Conservation (phyloP, 345 rosid genomes). For the Sisymbrium irio region DNA sequence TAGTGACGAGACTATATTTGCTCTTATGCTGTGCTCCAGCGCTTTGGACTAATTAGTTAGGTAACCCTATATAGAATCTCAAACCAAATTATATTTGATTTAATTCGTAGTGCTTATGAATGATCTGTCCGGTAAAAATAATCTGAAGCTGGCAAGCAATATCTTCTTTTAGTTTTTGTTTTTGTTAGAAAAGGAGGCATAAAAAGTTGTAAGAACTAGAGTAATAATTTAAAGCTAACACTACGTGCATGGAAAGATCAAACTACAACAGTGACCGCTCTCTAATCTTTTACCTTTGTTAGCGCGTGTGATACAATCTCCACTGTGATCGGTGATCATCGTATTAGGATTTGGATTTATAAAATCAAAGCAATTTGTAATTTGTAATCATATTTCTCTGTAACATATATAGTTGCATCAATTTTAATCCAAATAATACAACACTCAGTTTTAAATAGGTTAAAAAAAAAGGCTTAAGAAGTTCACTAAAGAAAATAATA, state of each 20-base stretch:
- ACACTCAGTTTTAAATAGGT: neutral
- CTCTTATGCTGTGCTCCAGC: neutral
- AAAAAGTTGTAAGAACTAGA: conserved; percentile 5
- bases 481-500: neutral
- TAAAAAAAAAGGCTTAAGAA: neutral
- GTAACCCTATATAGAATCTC: neutral
- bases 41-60: conserved; percentile 9
- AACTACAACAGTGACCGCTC: conserved; percentile 31
- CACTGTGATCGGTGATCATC: conserved; percentile 5
- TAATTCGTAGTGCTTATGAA: conserved; percentile 5
- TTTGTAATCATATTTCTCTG: neutral
- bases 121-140: conserved; percentile 12
- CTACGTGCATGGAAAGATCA: conserved; percentile 42
- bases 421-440: neutral
- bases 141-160: conserved; percentile 30
- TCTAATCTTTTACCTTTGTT: conserved; percentile 19
- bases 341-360: neutral
- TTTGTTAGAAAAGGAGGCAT: conserved; percentile 4
- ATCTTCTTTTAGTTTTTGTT: conserved; percentile 10
- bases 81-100: neutral
- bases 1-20: neutral
- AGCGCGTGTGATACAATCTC: conserved; percentile 18
- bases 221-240: conserved; percentile 26
- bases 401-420: neutral
- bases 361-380: neutral